Evolutionary conservation across 2,329 filamentous ascomycete species (phyloP).

Genomic region (Arthrinium phaeospermum): DNA sequence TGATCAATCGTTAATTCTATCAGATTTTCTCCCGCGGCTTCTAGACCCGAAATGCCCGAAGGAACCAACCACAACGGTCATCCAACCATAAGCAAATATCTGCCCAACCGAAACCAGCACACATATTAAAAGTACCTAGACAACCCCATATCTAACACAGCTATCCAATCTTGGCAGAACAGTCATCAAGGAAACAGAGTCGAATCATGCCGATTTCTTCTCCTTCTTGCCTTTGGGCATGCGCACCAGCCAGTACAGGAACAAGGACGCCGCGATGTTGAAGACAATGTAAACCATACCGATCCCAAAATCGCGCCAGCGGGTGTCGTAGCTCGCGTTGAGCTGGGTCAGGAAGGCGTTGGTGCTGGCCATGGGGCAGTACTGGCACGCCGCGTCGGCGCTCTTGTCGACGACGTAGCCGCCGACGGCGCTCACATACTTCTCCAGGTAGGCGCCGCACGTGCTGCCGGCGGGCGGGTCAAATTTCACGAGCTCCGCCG

Average conservation of each 20-base stretch:
- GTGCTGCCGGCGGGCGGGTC: constrained; percentile 62
- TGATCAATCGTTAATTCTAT: too few species aligned
- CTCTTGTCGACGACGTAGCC: constrained; percentile 59
- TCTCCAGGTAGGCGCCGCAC: constrained; percentile 63
- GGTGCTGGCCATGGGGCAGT: constrained; percentile 57
- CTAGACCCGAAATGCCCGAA: too few species aligned
- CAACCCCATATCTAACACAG: too few species aligned
- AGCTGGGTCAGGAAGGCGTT: constrained; percentile 57
- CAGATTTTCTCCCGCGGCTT: too few species aligned
- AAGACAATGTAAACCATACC: constrained; percentile 64
- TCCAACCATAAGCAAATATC: too few species aligned
- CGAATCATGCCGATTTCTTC: not conserved
- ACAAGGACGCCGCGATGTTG: constrained; percentile 60
- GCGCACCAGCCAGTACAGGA: constrained; percentile 60
- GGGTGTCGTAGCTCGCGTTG: constrained; percentile 58
- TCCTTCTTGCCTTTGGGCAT: constrained; percentile 46
- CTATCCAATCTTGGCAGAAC: too few species aligned
- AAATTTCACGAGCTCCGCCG: constrained; percentile 72
- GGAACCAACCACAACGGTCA: too few species aligned
- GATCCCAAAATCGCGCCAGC: constrained; percentile 74
- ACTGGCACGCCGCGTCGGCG: constrained; percentile 59
- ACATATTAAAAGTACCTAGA: not conserved
- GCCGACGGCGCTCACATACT: constrained; percentile 53
- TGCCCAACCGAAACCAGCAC: not conserved
- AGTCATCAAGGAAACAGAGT: not conserved